These are phyloP conservation scores for Fusarium tupiense DNA, from an alignment of 2,329 filamentous ascomycete species.

Conservation along the genomic window DNA sequence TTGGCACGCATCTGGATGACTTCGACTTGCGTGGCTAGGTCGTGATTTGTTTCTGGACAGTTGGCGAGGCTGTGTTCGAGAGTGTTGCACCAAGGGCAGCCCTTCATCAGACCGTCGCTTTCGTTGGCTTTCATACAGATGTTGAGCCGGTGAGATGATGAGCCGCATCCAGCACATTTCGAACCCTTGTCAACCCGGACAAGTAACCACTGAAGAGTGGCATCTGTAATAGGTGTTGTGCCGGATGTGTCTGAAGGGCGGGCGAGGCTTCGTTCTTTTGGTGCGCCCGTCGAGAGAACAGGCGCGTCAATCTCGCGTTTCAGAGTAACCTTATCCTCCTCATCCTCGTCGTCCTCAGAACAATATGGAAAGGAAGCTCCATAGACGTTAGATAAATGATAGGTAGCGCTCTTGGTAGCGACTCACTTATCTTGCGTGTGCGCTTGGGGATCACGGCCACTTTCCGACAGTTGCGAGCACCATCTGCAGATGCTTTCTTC, in stretches of 20 bases:
- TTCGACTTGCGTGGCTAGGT: fast-evolving
- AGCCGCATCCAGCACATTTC: not conserved
- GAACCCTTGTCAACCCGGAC: too few species aligned
- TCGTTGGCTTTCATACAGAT: not conserved
- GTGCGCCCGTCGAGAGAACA: too few species aligned
- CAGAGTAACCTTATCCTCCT: fast-evolving
- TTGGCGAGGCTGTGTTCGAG: fast-evolving
- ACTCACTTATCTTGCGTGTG: not conserved
- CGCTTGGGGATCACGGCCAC: too few species aligned
- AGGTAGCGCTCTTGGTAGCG: not conserved
- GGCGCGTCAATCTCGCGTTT: too few species aligned
- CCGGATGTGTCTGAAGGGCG: too few species aligned
- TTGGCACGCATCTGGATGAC: fast-evolving
- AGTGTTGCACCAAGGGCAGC: not conserved
- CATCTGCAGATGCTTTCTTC: too few species aligned
- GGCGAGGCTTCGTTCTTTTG: too few species aligned
- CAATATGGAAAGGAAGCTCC: too few species aligned
- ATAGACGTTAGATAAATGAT: not conserved
- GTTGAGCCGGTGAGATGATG: not conserved
- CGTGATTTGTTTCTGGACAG: not conserved
- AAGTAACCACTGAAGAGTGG: too few species aligned
- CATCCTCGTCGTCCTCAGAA: too few species aligned
- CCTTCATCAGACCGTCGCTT: fast-evolving
- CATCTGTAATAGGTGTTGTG: too few species aligned
- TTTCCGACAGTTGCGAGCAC: too few species aligned